Base-by-base conservation (phyloP, 345 rosid species). In the Excoecaria agallocha region DNA sequence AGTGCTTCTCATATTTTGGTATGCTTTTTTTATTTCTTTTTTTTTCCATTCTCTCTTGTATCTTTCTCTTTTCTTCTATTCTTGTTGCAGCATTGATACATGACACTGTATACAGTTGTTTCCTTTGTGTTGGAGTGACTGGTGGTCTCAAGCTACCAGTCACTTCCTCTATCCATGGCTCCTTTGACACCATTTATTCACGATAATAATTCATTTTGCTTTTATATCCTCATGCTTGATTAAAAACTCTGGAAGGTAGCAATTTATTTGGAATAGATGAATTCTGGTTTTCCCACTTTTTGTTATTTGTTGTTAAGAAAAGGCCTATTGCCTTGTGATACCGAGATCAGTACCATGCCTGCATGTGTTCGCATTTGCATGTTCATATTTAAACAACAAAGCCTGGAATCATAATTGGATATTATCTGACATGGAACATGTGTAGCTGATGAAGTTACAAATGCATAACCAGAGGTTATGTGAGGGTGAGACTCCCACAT, bases 1-100 rank as follows among this genome's bases (percentile, higher is more conserved):
- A 85, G 89, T 84, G 93, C 97, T 82, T 89, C 98, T n/a, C 82
- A 94, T 83, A 90, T 94, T 80, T 73, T 94, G 97, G 98, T 92
- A 85, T 62, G n/a, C 39, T 41, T 45, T 19, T 30, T 30, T 30
- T n/a, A n/a, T n/a, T n/a, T 37, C 69, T 30, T 10, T 11, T 64
- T 48, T 51, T 60, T 46, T 57, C 71, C 43, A 12, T 59, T 61
- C 46, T 78, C 52, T 64, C 38, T 16, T n/a, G 30, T 10, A 41
- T 24, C 13, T 65, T 35, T 62, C 58, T 45, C 19, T 37, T 37
- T 12, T 15, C 20, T n/a, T 59, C 17, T 10, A 11, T 15, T 8
- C 8, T 6, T 61, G 16, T 38, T 11, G 24, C 38, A 37, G 22
- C 12, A 8, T 60, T 4, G 7, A 13, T 10, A 20, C 6, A 43